Percentiles rank a stretch among this genome's conserved stretches.
Evolutionary conservation across 192 early-diverging fungal genomes (phyloP).

Genomic region (Kickxella alabastrina): DNA sequence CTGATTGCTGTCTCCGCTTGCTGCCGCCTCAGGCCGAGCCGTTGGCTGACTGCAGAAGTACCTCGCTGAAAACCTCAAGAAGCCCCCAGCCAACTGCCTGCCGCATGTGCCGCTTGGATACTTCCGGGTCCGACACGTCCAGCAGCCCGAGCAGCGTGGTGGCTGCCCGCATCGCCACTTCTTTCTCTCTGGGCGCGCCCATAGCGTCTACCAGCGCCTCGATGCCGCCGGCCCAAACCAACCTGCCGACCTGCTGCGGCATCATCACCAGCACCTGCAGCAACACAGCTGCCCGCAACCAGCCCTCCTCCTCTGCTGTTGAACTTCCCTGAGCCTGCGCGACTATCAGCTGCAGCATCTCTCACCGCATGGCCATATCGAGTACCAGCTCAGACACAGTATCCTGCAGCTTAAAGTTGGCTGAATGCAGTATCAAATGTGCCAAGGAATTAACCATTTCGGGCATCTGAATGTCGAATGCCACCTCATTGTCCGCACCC

Average conservation of each 20-base stretch:
- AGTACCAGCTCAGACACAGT: constrained; percentile 25
- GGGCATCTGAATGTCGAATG: no score
- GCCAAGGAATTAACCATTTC: constrained; percentile 10
- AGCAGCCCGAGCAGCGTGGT: constrained; percentile 19
- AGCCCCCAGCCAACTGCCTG: constrained; percentile 15
- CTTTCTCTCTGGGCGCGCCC: constrained; percentile 8
- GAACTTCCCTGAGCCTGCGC: no score
- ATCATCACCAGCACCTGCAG: constrained; percentile 21
- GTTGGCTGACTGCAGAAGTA: constrained; percentile 7
- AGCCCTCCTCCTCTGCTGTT: constrained; percentile 2
- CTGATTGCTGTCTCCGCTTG: neutral
- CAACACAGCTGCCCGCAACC: constrained; percentile 10
- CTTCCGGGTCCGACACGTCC: constrained; percentile 5
- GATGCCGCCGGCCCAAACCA: constrained; percentile 16
- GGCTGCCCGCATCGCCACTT: constrained; percentile 14
- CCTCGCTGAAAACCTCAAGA: constrained; percentile 8
- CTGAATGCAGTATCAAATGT: constrained; percentile 10
- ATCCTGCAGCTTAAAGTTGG: constrained; percentile 1
- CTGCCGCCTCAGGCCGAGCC: neutral
- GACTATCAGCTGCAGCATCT: constrained; percentile 15
- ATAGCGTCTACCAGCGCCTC: constrained; percentile 17
- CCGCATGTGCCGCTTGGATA: constrained; percentile 4
- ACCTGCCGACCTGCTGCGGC: neutral
- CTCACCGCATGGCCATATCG: constrained; percentile 16
- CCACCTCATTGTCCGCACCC: no score